A percentile compares a stretch with the other conserved stretches of the same genome.
Evolutionary conservation across 2,329 filamentous ascomycete genomes (phyloP).

Genomic region (Apiospora pterosperma): DNA sequence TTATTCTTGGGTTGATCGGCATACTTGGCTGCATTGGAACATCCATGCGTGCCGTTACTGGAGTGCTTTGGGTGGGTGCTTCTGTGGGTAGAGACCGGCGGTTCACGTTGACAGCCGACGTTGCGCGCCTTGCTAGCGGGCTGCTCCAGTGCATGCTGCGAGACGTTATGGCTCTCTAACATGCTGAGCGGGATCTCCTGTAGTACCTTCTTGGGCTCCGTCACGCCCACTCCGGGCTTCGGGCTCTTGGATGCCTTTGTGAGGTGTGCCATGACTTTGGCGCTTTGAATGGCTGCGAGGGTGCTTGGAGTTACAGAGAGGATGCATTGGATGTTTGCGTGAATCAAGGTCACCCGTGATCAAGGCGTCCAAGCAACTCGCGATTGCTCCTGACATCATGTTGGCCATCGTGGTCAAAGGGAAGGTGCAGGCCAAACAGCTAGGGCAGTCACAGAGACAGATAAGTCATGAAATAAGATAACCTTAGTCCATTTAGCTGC

Average conservation of each 20-base stretch:
- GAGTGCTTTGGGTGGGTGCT: background rate
- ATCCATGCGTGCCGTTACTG: background rate
- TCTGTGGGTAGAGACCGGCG: background rate
- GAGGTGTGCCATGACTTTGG: background rate
- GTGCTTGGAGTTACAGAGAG: background rate
- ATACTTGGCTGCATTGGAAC: background rate
- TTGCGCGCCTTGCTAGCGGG: background rate
- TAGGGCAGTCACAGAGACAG: background rate
- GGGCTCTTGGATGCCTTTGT: background rate
- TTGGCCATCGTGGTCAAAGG: background rate
- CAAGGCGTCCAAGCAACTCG: no score
- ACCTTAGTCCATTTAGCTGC: no score
- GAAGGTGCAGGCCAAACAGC: background rate
- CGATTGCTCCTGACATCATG: background rate
- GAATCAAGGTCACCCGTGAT: background rate
- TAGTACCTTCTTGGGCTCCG: background rate
- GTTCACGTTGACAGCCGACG: no score
- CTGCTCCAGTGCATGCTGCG: background rate
- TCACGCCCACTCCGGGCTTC: background rate
- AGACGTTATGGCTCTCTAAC: no score
- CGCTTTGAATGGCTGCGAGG: background rate
- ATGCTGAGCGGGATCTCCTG: background rate
- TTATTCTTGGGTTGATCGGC: background rate
- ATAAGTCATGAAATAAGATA: no score
- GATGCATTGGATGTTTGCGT: background rate